Conservation (phyloP, 768 basidiomycete genomes). For the Clathrus columnatus region DNA sequence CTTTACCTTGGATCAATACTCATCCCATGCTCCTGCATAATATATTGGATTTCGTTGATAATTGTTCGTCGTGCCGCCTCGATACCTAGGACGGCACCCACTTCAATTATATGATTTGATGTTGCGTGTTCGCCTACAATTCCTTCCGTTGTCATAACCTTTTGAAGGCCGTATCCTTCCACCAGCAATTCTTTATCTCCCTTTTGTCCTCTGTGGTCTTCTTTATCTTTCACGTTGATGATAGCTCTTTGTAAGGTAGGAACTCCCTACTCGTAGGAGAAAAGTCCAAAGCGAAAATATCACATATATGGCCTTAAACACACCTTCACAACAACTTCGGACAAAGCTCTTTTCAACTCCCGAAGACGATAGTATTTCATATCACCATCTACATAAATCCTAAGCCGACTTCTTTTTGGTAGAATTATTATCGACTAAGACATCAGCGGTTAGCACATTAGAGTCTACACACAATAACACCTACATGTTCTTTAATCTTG, state of each 20-base stretch:
- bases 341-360: constrained; percentile 75
- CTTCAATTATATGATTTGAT: constrained; percentile 97
- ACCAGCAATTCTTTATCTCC: constrained; percentile 89
- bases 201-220: constrained; percentile 69
- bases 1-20: constrained; percentile 81
- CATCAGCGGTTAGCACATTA: neutral
- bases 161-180: constrained; percentile 93
- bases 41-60: constrained; percentile 94
- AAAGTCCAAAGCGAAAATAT: neutral
- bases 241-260: constrained; percentile 83
- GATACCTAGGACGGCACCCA: constrained; percentile 91
- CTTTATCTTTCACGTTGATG: constrained; percentile 91
- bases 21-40: constrained; percentile 96
- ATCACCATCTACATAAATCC: constrained; percentile 68
- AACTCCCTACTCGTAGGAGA: constrained; percentile 70
- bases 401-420: constrained; percentile 61
- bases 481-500: constrained; percentile 83
- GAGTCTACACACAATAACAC: neutral
- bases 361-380: constrained; percentile 81
- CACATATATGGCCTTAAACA: constrained; percentile 7
- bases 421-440: constrained; percentile 66
- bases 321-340: constrained; percentile 88
- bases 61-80: constrained; percentile 93
- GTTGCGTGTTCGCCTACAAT: constrained; percentile 88
- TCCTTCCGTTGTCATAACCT: constrained; percentile 96